These are phyloP conservation scores for Salix arbutifolia DNA, from an alignment of 345 rosid genomes.

Conservation along the genomic window DNA sequence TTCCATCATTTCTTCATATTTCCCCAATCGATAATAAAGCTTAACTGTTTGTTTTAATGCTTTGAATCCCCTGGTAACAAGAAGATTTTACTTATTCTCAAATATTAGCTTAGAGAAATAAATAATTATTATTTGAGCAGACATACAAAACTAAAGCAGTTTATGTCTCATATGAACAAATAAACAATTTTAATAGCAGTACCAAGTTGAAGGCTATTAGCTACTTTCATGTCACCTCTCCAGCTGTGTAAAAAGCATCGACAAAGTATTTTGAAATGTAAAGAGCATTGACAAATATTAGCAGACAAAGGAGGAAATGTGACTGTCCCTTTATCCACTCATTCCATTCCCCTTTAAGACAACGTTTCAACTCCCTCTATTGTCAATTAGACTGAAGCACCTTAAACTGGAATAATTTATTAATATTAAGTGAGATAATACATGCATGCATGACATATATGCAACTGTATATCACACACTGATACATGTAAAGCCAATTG, in stretches of 20 bases:
- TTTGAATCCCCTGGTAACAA: slow-evolving; percentile 82
- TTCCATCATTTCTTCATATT: slow-evolving; percentile 91
- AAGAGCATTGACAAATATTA: background rate
- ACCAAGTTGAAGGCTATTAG: background rate
- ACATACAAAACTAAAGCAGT: background rate
- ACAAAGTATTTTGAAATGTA: background rate
- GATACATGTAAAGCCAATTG: background rate
- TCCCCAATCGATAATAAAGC: slow-evolving; percentile 87
- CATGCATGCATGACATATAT: background rate
- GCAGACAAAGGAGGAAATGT: background rate
- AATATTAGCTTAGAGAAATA: background rate
- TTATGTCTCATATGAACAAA: background rate
- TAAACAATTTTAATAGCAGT: background rate
- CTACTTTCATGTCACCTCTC: background rate
- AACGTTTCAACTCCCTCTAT: background rate
- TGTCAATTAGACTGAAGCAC: background rate
- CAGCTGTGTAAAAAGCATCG: background rate
- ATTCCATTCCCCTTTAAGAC: background rate
- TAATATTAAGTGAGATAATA: background rate
- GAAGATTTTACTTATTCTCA: background rate
- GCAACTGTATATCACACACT: background rate
- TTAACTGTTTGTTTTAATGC: slow-evolving; percentile 96
- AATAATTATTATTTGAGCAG: background rate
- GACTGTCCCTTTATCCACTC: background rate
- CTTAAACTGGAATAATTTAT: background rate